These are phyloP conservation scores for Mycena sp. DNA, from an alignment of 1,284 basidiomycete genomes.

Conservation along the genomic window DNA sequence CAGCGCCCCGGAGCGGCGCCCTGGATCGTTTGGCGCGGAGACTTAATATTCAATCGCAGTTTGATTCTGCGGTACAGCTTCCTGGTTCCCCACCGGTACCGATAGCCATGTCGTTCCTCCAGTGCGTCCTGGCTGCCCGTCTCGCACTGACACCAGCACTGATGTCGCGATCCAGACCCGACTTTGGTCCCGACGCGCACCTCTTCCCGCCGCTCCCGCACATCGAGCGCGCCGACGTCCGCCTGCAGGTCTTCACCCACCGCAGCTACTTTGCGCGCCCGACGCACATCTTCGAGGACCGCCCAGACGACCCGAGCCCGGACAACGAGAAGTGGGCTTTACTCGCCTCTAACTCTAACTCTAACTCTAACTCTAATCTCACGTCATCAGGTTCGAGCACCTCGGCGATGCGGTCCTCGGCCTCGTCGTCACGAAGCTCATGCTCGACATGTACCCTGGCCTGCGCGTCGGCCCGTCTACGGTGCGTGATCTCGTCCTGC, in stretches of 20 bases:
- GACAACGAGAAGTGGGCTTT: constrained; percentile 77
- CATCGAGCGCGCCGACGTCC: constrained; percentile 54
- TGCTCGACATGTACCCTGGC: constrained; percentile 68
- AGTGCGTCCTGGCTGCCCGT: not conserved
- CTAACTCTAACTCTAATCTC: constrained; percentile 7
- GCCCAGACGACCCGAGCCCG: constrained; percentile 70
- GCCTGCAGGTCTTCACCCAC: constrained; percentile 74
- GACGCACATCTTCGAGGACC: constrained; percentile 78
- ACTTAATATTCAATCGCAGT: constrained; percentile 12
- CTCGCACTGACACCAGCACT: not conserved
- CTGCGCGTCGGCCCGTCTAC: constrained; percentile 81
- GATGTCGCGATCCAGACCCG: constrained; percentile 14
- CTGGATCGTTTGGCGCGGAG: constrained; percentile 13
- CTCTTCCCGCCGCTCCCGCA: constrained; percentile 59
- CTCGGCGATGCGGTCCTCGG: constrained; percentile 77
- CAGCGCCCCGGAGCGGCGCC: too few species aligned
- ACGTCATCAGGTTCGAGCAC: constrained; percentile 66
- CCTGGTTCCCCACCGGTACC: not conserved
- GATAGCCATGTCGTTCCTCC: not conserved
- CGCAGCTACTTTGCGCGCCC: constrained; percentile 73
- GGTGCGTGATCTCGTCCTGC: too few species aligned
- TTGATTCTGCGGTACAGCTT: constrained; percentile 6
- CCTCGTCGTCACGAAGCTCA: constrained; percentile 68
- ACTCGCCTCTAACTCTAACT: not conserved
- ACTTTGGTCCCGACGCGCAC: constrained; percentile 21